Evolutionary conservation across 345 rosid genomes (phyloP).

Genomic region (Gossypium herbaceum): DNA sequence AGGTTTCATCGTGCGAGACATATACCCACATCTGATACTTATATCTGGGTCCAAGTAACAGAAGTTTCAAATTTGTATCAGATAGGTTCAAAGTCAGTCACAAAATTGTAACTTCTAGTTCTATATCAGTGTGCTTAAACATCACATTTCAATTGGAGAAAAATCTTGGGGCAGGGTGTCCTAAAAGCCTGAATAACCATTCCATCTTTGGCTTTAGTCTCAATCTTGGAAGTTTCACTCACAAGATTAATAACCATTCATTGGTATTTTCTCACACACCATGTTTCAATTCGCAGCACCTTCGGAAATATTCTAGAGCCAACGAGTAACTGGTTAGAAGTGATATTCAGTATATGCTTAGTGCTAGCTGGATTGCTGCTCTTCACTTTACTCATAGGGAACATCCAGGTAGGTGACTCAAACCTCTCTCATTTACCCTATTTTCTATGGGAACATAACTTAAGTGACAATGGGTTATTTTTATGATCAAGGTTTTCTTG

Average conservation of each 20-base stretch:
- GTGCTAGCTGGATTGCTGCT: constrained; percentile 22
- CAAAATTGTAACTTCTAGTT: too few species aligned
- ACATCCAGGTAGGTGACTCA: constrained; percentile 2
- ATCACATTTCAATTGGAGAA: too few species aligned
- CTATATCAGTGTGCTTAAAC: too few species aligned
- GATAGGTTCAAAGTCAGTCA: too few species aligned
- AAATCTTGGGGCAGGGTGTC: too few species aligned
- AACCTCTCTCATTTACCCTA: too few species aligned
- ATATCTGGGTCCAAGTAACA: too few species aligned
- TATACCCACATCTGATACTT: too few species aligned
- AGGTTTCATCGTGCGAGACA: too few species aligned
- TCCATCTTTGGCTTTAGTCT: neutral
- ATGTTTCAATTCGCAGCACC: constrained; percentile 32
- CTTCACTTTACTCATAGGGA: constrained; percentile 44
- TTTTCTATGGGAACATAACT: too few species aligned
- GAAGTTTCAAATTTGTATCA: too few species aligned
- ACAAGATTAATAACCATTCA: neutral
- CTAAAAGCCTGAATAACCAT: neutral
- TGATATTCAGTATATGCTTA: constrained; percentile 36
- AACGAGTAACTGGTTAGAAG: constrained; percentile 50
- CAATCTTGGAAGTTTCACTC: neutral
- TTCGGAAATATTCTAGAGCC: constrained; percentile 57
- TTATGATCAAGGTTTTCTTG: constrained; percentile 40
- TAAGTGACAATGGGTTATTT: neutral
- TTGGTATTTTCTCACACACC: neutral